These are phyloP conservation scores for Ustilago nuda DNA, from an alignment of 1,284 basidiomycete genomes.

Conservation along the genomic window DNA sequence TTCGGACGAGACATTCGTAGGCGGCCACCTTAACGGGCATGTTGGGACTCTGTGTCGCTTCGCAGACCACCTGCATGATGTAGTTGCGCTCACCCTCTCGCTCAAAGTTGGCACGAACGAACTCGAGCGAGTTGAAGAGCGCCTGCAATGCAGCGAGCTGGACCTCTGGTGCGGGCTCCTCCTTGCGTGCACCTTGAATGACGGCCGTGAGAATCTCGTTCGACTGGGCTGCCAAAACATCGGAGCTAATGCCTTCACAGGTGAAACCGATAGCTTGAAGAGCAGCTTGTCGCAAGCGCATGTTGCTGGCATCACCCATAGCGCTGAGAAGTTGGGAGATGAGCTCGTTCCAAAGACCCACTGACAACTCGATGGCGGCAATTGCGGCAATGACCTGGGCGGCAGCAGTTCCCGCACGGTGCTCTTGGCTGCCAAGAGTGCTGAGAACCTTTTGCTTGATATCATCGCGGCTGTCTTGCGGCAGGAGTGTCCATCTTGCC, in stretches of 20 bases:
- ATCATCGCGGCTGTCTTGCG: constrained; percentile 78
- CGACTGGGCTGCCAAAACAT: constrained; percentile 85
- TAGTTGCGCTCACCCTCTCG: constrained; percentile 90
- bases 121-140: constrained; percentile 94
- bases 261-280: constrained; percentile 96
- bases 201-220: constrained; percentile 99
- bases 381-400: constrained; percentile 94
- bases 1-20: constrained; percentile 93
- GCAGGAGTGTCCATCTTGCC: constrained; percentile 79
- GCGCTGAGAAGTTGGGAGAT: constrained; percentile 89
- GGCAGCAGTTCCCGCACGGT: constrained; percentile 84
- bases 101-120: constrained; percentile 97
- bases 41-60: constrained; percentile 91
- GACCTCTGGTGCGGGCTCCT: constrained; percentile 86
- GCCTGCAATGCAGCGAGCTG: constrained; percentile 95
- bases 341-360: constrained; percentile 87
- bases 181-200: constrained; percentile 96
- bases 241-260: constrained; percentile 84
- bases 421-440: constrained; percentile 80
- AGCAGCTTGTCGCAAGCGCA: constrained; percentile 85
- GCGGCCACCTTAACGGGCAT: constrained; percentile 73
- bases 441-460: constrained; percentile 89
- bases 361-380: constrained; percentile 90
- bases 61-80: constrained; percentile 99
- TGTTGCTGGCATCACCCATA: constrained; percentile 82